Conservation (phyloP, 2,329 filamentous ascomycete species). For the Fusarium zealandicum region DNA sequence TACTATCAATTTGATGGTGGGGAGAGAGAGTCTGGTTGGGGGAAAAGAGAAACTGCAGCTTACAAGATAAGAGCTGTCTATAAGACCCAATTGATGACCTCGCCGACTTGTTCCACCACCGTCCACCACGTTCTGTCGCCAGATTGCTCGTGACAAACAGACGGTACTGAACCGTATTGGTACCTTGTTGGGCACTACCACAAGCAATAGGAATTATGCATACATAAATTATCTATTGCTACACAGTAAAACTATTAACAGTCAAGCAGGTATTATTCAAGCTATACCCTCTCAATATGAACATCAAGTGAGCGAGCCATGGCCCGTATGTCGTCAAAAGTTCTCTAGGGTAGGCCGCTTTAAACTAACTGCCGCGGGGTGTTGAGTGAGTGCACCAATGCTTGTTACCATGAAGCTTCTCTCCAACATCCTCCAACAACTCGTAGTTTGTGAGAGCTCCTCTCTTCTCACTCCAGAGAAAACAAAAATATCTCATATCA, state of each 20-base stretch:
- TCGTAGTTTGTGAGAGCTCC: not conserved
- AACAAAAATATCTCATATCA: no score
- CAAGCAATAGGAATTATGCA: no score
- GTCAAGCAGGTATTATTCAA: no score
- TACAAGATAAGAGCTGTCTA: not conserved
- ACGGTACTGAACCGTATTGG: not conserved
- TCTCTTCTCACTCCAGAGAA: not conserved
- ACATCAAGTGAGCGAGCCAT: no score
- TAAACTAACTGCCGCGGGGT: not conserved
- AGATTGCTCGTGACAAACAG: slow-evolving; percentile 24
- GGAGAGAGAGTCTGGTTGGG: not conserved
- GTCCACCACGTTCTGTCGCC: slow-evolving; percentile 38
- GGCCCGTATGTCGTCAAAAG: no score
- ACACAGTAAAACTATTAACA: no score
- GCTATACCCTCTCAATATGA: no score
- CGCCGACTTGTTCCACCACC: slow-evolving; percentile 14
- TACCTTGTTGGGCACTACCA: no score
- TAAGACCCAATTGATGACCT: not conserved
- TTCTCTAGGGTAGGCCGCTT: slow-evolving; percentile 19
- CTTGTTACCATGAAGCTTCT: not conserved
- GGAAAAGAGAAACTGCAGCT: not conserved
- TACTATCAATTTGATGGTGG: not conserved
- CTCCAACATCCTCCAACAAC: not conserved
- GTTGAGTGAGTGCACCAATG: not conserved
- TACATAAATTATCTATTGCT: no score